Conservation (phyloP, 768 basidiomycete species). For the Boletus vinaceobasis region DNA sequence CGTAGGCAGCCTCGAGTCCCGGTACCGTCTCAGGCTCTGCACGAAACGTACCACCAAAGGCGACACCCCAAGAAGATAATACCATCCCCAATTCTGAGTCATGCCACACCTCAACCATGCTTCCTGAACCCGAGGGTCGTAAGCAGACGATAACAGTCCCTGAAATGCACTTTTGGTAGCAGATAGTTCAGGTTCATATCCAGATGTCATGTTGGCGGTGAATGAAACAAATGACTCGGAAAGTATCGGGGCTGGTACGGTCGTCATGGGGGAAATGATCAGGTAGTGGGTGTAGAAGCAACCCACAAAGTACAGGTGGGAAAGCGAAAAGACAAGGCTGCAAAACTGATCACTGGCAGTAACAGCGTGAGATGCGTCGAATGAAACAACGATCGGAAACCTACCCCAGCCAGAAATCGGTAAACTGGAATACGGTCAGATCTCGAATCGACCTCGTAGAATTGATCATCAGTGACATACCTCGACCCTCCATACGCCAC, state of each 20-base stretch:
- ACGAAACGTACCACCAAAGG: slow-evolving; percentile 76
- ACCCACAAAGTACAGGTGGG: slow-evolving; percentile 65
- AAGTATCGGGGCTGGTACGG: neutral
- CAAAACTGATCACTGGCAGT: slow-evolving; percentile 69
- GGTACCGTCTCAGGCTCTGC: slow-evolving; percentile 85
- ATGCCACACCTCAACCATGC: slow-evolving; percentile 42
- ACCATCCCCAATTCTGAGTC: slow-evolving; percentile 52
- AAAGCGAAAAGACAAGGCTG: slow-evolving; percentile 70
- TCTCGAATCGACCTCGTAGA: neutral
- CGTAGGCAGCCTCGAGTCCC: slow-evolving; percentile 65
- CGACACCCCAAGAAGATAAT: slow-evolving; percentile 54
- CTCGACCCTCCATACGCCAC: slow-evolving; percentile 74
- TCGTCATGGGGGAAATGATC: neutral
- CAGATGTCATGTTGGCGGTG: neutral
- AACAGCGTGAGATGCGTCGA: neutral
- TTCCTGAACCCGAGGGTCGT: slow-evolving; percentile 37
- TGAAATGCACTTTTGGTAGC: neutral
- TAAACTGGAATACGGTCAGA: slow-evolving; percentile 45
- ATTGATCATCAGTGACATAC: slow-evolving; percentile 33
- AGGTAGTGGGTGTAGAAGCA: slow-evolving; percentile 57
- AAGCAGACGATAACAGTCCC: slow-evolving; percentile 1
- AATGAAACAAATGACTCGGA: neutral
- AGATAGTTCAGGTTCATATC: neutral
- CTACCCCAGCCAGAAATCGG: slow-evolving; percentile 87
- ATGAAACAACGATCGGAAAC: slow-evolving; percentile 11